A percentile compares a stretch with the other conserved stretches of the same genome.
These are phyloP conservation scores for Gliomastix tumulicola DNA, from an alignment of 2,329 filamentous ascomycete genomes.

Conservation along the genomic window DNA sequence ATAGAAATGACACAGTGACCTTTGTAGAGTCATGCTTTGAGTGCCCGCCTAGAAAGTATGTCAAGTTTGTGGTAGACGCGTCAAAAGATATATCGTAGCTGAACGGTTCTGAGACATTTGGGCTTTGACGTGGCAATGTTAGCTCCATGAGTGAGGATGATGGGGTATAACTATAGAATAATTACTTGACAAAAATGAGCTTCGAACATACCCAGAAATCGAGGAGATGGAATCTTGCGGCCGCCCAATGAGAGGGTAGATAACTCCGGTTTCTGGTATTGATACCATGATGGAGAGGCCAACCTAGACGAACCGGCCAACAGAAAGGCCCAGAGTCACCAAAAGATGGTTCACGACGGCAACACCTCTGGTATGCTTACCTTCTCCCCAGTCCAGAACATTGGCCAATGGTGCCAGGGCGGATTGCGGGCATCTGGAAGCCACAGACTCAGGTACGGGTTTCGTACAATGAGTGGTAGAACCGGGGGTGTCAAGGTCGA, in stretches of 20 bases:
- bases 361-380: too few relatives aligned
- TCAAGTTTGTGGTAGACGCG: constrained; percentile 42
- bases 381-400: constrained; percentile 71
- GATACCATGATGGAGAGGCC: constrained; percentile 44
- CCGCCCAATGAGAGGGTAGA: constrained; percentile 44
- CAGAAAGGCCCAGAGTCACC: too few relatives aligned
- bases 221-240: constrained; percentile 39
- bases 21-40: constrained; percentile 17
- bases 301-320: constrained; percentile 25
- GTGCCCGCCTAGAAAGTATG: constrained; percentile 28
- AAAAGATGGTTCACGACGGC: too few relatives aligned
- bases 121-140: constrained; percentile 12
- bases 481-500: constrained; percentile 50
- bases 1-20: constrained; percentile 52
- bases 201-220: constrained; percentile 13
- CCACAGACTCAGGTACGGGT: constrained; percentile 55
- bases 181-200: too few relatives aligned
- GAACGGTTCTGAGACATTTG: constrained; percentile 30
- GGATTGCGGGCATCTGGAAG: constrained; percentile 60
- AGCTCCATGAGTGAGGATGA: constrained; percentile 3
- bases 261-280: constrained; percentile 29
- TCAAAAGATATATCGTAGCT: constrained; percentile 39
- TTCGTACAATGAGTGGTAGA: constrained; percentile 50
- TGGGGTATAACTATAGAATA: too few relatives aligned
- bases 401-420: constrained; percentile 82